These are phyloP conservation scores for Cucumis cinereus DNA, from an alignment of 306 rosid species.

Conservation along the genomic window DNA sequence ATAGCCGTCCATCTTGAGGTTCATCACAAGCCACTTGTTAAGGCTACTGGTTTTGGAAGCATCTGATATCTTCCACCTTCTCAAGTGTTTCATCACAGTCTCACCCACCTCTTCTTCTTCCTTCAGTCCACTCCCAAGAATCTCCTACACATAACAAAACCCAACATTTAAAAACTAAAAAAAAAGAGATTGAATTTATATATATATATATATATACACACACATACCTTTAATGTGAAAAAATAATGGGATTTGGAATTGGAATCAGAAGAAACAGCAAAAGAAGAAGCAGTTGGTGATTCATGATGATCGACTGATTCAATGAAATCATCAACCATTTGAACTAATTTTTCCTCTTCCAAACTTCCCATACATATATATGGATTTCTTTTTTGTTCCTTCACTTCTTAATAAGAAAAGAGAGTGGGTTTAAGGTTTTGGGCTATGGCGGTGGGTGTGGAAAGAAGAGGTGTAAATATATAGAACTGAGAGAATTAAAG, in stretches of 20 bases:
- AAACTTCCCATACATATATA: constrained; percentile 30
- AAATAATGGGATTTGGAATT: constrained; percentile 20
- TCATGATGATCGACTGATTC: constrained; percentile 27
- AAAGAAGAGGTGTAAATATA: no score
- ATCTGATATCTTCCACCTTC: constrained; percentile 2
- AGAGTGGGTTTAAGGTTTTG: no score
- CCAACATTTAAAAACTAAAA: background rate
- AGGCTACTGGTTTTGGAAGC: constrained; percentile 21
- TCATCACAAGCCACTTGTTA: constrained; percentile 36
- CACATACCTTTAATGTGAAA: constrained; percentile 33
- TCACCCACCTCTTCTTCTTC: constrained; percentile 32
- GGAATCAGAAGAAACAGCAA: constrained; percentile 16
- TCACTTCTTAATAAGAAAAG: no score
- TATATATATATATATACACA: no score
- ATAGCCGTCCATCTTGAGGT: constrained; percentile 40
- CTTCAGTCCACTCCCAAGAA: constrained; percentile 28
- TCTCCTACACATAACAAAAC: constrained; percentile 22
- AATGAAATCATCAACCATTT: constrained; percentile 64
- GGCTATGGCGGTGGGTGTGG: no score
- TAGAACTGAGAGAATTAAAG: no score
- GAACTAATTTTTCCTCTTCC: constrained; percentile 44
- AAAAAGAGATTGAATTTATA: background rate
- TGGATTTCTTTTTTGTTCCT: no score
- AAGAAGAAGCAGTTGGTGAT: constrained; percentile 13
- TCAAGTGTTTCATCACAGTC: constrained; percentile 31